Conservation (phyloP, 768 basidiomycete genomes). For the Lactarius sp. region DNA sequence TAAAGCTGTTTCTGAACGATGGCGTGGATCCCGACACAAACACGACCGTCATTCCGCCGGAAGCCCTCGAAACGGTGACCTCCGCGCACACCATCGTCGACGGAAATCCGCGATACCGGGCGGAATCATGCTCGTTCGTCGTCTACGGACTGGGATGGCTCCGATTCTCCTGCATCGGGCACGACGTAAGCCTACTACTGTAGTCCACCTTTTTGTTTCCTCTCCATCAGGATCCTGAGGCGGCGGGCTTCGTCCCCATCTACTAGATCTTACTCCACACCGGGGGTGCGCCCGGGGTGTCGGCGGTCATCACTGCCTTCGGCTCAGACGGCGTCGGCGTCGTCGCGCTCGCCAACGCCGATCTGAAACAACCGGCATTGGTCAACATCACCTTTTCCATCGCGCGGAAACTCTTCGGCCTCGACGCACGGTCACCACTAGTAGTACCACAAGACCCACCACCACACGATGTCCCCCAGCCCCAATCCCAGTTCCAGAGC, state of each 20-base stretch:
- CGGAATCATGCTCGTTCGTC: slow-evolving; percentile 29
- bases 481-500: not conserved
- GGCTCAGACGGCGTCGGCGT: slow-evolving; percentile 8
- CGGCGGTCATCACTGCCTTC: not conserved
- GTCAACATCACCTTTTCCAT: not conserved
- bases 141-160: slow-evolving; percentile 45
- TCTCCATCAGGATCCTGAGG: no score
- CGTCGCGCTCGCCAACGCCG: slow-evolving; percentile 15
- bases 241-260: no score
- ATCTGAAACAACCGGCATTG: not conserved
- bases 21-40: slow-evolving; percentile 32
- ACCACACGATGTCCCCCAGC: no score
- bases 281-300: slow-evolving; percentile 2
- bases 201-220: no score
- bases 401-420: not conserved
- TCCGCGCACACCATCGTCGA: slow-evolving; percentile 31
- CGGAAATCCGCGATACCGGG: slow-evolving; percentile 1
- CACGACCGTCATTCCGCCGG: slow-evolving; percentile 32
- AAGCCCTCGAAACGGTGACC: slow-evolving; percentile 27
- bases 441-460: no score
- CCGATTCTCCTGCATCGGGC: slow-evolving; percentile 36
- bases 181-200: slow-evolving; percentile 33
- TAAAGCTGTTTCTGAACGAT: slow-evolving; percentile 33
- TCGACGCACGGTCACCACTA: not conserved
- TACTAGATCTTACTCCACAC: not conserved